Evolutionary conservation across 179 eudicot species (phyloP), one percentile per base, ranked within the genome.

Genomic region (Spergularia azorica): DNA sequence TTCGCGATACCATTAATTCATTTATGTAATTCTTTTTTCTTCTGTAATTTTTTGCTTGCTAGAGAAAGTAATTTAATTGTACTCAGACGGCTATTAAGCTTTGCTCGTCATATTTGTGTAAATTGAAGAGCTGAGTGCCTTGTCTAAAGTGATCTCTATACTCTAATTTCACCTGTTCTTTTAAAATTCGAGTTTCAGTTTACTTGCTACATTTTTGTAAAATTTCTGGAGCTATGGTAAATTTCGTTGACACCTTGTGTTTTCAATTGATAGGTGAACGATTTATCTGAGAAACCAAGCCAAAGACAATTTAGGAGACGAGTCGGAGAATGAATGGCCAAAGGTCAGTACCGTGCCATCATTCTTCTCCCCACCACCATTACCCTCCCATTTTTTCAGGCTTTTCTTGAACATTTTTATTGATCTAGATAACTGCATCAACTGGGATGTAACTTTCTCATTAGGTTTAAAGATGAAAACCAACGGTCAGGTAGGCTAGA

Each of bases 41-140:
- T 73, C 61, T 82, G 77, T 75, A 70, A 71, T 61, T 54, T 38
- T 26, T 74, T 75, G 65, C 55, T 62, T 70, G 26, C 12, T 41
- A 2, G 17, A 18, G 32, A 50, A 39, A 32, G 67, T 20, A 65
- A 51, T 6, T 0, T 59, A 26, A 20, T 9, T 56, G 77, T 72
- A 57, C n/a, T 36, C 20, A 48, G 38, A 61, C 52, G 9, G 52
- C 18, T 38, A 21, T n/a, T 46, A 0, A 67, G 39, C 9, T 68
- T 55, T 62, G 14, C 50, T 36, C 39, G 12, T 17, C 72, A 71
- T 58, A 17, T 67, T 39, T 61, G 43, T 67, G 61, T 70, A 70
- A 60, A 70, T 21, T 21, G 26, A 10, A 26, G 54, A 18, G 6
- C 9, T 26, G 54, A 36, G 39, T 50, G 52, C 5, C 48, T 0